Conservation (phyloP, 805 yeast genomes). For the Allodekkera sacchari region DNA sequence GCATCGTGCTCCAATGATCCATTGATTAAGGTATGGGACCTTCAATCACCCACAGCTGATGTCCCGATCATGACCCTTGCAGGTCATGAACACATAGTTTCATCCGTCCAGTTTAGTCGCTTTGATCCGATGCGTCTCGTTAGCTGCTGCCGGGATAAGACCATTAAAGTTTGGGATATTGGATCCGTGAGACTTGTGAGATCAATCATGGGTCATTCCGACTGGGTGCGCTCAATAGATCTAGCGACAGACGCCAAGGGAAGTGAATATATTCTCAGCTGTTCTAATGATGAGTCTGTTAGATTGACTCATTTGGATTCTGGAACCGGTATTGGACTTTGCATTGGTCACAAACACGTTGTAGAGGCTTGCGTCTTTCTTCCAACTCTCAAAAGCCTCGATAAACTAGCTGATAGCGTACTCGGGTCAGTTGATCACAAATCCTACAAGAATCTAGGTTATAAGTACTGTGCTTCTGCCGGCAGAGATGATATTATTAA, state of each 20-base stretch:
- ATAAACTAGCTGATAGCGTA: background rate
- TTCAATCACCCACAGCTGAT: conserved; percentile 13
- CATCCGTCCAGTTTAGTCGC: conserved; percentile 47
- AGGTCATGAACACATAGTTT: conserved; percentile 86
- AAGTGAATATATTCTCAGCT: conserved; percentile 57
- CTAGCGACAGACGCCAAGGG: conserved; percentile 15
- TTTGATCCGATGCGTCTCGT: conserved; percentile 40
- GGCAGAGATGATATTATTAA: conserved; percentile 71
- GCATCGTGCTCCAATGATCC: conserved; percentile 49
- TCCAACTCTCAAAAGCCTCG: conserved; percentile 30
- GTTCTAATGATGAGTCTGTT: conserved; percentile 72
- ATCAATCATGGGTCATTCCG: conserved; percentile 72
- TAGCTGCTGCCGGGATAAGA: conserved; percentile 56
- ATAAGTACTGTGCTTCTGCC: conserved; percentile 67
- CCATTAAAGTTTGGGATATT: conserved; percentile 60
- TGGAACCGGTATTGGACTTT: conserved; percentile 58
- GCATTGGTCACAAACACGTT: conserved; percentile 78
- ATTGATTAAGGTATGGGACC: conserved; percentile 64
- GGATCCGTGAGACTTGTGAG: conserved; percentile 57
- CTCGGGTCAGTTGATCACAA: conserved; percentile 13
- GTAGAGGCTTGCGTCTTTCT: conserved; percentile 66
- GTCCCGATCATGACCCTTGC: conserved; percentile 48
- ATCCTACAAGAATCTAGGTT: conserved; percentile 36
- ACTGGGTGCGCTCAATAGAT: conserved; percentile 76
- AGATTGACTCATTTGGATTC: conserved; percentile 56